These are phyloP conservation scores for Fusarium sulawesiense DNA, from an alignment of 2,329 filamentous ascomycete species.

Conservation along the genomic window DNA sequence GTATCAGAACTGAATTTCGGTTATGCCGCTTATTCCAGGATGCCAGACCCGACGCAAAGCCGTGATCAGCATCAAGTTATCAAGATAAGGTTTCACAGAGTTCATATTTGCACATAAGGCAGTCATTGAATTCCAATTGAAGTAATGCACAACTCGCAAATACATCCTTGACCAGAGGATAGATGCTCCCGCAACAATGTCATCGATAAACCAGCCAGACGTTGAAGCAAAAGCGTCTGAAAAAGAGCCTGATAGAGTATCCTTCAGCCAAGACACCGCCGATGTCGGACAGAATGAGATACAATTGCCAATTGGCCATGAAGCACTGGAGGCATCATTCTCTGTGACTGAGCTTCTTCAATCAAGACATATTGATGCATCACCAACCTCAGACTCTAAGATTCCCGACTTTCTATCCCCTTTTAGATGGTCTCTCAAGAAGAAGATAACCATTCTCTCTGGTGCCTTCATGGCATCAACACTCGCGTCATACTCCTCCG, in stretches of 20 bases:
- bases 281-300: background rate
- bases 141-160: background rate
- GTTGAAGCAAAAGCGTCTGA: background rate
- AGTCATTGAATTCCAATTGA: background rate
- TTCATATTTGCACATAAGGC: background rate
- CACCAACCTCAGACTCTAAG: background rate
- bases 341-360: background rate
- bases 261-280: background rate
- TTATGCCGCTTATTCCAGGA: background rate
- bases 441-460: slow-evolving; percentile 35
- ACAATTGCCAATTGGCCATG: background rate
- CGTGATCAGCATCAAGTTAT: background rate
- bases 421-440: slow-evolving; percentile 24
- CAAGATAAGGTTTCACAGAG: background rate
- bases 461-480: slow-evolving; percentile 59
- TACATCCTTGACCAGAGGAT: rapidly evolving
- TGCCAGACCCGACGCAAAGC: background rate
- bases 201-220: background rate
- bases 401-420: background rate
- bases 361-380: background rate
- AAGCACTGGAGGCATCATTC: slow-evolving; percentile 17
- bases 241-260: background rate
- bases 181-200: background rate
- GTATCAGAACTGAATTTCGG: background rate
- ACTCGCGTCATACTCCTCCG: slow-evolving; percentile 73